A percentile compares a stretch with the other conserved stretches of the same genome.
Conservation (phyloP, 192 early-diverging fungal species). For the Backusella psychrophila region DNA sequence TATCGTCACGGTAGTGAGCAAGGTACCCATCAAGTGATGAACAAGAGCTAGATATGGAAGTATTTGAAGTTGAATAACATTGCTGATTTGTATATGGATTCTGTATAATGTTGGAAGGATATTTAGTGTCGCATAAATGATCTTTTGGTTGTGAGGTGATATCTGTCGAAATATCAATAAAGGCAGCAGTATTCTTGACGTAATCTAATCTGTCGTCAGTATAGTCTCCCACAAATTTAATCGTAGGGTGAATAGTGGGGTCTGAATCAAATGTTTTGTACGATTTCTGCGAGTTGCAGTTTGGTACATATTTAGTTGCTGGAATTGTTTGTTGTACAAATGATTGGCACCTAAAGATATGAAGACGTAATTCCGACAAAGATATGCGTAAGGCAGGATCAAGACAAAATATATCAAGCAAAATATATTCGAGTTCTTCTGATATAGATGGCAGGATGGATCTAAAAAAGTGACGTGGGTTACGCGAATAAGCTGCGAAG, state of each 20-base stretch:
- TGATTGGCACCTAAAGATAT: conserved; percentile 19
- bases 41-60: background rate
- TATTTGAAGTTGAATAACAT: background rate
- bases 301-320: conserved; percentile 6
- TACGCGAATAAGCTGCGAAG: conserved; percentile 49
- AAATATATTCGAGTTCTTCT: conserved; percentile 55
- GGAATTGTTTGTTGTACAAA: conserved; percentile 13
- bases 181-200: background rate
- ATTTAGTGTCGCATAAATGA: background rate
- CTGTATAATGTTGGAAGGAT: background rate
- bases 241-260: background rate
- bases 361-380: conserved; percentile 34
- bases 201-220: background rate
- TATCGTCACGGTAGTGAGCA: background rate
- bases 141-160: background rate
- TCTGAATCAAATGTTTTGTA: conserved; percentile 5
- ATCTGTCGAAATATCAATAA: background rate
- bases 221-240: background rate
- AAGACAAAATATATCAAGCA: conserved; percentile 44
- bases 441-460: conserved; percentile 55
- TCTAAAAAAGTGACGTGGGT: conserved; percentile 62
- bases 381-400: conserved; percentile 44
- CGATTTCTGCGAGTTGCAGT: background rate
- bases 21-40: background rate
- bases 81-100: background rate